A percentile compares a stretch with the other conserved stretches of the same genome.
Conservation (phyloP, 2,329 filamentous ascomycete species). For the Sporothrix mexicana region DNA sequence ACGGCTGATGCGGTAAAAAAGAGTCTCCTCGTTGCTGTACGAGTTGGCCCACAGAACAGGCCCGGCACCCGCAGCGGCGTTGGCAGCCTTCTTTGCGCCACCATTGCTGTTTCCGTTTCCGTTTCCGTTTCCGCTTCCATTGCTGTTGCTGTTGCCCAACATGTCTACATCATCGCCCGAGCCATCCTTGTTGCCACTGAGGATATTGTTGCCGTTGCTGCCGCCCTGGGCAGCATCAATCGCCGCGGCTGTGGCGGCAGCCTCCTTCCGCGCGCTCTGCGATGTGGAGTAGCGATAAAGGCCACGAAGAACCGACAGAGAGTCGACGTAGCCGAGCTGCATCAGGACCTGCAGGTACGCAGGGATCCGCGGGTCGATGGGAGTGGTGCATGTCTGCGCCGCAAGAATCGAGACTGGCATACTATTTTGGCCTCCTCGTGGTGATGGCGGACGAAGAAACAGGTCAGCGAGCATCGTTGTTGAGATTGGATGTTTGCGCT, state of each 20-base stretch:
- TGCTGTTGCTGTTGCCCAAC: conserved; percentile 23
- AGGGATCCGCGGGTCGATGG: conserved; percentile 63
- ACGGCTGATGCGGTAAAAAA: conserved; percentile 92
- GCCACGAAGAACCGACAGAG: conserved; percentile 59
- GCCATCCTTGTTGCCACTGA: background rate
- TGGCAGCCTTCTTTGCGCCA: conserved; percentile 36
- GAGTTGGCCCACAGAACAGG: conserved; percentile 60
- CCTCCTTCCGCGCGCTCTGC: conserved; percentile 47
- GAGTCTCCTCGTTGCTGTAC: conserved; percentile 78
- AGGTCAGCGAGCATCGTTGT: conserved; percentile 61
- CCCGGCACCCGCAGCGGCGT: conserved; percentile 33
- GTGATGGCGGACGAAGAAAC: conserved; percentile 60
- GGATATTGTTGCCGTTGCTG: background rate
- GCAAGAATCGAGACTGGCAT: background rate
- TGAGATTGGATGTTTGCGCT: conserved; percentile 58
- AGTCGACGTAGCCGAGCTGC: conserved; percentile 57
- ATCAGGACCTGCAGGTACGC: conserved; percentile 65
- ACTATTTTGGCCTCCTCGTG: background rate
- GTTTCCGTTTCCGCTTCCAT: background rate
- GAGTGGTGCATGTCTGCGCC: conserved; percentile 49
- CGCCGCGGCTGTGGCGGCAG: conserved; percentile 12
- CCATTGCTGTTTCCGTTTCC: background rate
- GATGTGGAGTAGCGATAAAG: conserved; percentile 64
- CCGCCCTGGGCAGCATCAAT: conserved; percentile 6
- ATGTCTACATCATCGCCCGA: background rate